phyloP scores from a whole-genome alignment of 2,329 filamentous ascomycete species.

The Tolypocladium ovalisporum region DNA sequence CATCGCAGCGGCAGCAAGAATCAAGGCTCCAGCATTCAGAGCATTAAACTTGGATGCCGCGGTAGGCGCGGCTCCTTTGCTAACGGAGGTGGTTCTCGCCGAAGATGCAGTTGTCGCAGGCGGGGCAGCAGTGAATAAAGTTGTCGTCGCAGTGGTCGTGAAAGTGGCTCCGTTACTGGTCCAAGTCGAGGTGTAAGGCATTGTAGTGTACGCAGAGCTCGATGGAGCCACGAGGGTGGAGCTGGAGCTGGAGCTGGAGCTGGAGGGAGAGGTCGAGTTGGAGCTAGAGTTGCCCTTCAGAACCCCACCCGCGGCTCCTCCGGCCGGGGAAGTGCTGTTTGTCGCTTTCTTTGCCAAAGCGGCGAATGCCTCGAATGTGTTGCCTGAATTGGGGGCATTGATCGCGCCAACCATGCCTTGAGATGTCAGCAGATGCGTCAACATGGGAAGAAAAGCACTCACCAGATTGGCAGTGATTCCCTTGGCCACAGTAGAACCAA shows the following conservation, averaged over 20 bases:
- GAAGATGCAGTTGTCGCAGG: background rate
- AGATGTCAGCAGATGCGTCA: background rate
- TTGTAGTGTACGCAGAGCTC: background rate
- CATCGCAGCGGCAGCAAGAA: background rate
- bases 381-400: constrained; percentile 26
- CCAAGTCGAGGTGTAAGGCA: background rate
- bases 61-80: background rate
- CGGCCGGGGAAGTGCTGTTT: background rate
- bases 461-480: constrained; percentile 48
- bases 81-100: background rate
- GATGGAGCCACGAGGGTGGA: background rate
- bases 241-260: background rate
- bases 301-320: background rate
- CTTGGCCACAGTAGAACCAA: constrained; percentile 46
- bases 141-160: background rate
- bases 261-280: background rate
- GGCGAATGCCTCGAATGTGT: background rate
- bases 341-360: background rate
- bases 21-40: background rate
- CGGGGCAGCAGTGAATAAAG: background rate
- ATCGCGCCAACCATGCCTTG: background rate
- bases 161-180: background rate
- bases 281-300: background rate
- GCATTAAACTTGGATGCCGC: background rate
- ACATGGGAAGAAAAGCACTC: constrained; percentile 21